Conservation (phyloP, 768 basidiomycete genomes). For the Leccinum obscurum region DNA sequence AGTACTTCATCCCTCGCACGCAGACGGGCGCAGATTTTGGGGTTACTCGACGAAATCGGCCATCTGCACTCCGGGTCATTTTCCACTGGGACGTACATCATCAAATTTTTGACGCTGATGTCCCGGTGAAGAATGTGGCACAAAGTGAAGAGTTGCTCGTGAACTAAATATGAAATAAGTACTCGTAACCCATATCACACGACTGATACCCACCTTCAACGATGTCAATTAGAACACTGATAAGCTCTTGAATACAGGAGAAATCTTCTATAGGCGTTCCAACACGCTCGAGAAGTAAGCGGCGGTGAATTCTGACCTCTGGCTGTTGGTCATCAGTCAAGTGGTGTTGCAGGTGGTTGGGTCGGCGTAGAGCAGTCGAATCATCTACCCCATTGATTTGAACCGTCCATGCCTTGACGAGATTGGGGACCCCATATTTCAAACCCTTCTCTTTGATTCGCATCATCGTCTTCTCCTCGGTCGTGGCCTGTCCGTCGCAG, state of each 20-base stretch:
- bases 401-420: background rate
- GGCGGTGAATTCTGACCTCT: background rate
- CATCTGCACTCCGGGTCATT: background rate
- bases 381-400: background rate
- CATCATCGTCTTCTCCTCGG: background rate
- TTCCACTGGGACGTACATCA: background rate
- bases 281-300: background rate
- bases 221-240: slow-evolving; percentile 1
- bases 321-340: background rate
- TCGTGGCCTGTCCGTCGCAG: background rate
- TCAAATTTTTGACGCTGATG: background rate
- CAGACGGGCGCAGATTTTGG: background rate
- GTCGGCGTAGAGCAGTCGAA: background rate
- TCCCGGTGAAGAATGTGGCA: slow-evolving; percentile 1
- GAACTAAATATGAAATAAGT: background rate
- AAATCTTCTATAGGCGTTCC: background rate
- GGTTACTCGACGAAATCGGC: background rate
- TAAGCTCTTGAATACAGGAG: background rate
- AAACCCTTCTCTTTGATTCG: background rate
- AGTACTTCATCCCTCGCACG: background rate
- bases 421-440: background rate
- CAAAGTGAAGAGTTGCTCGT: background rate
- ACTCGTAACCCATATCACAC: background rate
- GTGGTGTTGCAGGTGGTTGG: background rate
- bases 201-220: background rate